Evolutionary conservation across 495 filamentous ascomycete species (phyloP), one percentile per base, ranked within the genome.

Genomic region (Neurospora sp.): DNA sequence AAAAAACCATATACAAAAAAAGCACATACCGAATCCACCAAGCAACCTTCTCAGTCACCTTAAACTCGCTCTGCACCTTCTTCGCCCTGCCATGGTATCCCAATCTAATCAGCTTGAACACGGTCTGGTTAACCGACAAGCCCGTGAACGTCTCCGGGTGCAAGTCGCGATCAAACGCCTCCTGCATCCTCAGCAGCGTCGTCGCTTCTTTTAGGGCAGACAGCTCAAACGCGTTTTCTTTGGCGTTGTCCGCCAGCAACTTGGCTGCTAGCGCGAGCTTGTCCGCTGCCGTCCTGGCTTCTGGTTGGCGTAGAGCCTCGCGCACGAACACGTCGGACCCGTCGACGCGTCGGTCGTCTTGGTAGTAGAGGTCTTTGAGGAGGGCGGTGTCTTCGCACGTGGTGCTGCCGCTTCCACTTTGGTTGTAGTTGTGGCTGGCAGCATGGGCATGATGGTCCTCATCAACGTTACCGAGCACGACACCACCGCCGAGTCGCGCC

Each of bases 341-440:
- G 73, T 99, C 96, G 31, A 93, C 83, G 0, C 94, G 91, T 8
- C 94, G 91, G 80, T 99, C 96, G 77, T 98, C 96, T 83, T 98
- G 96, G 77, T 99, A 98, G 82, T 95, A 99, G 35, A 99, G 86
- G 79, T 98, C 96, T 78, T 98, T 98, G 12, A 98, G 88, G 11
- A 99, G 80, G 22, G 96, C 91, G 4, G 85, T 86, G 76, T 98
- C 96, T 69, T 93, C 89, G 31, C 53, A 61, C 1, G 53, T 61
- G 12, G 53, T 61, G 48, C 22, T 35, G 12, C 53, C 53, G 53
- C 53, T 61, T 6, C 22, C 53, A 12, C 22, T 14, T 61, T 61
- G 53, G 12, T 35, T 61, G 53, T 61, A 61, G 2, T 4, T 53
- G 12, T 53, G 46, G 20, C 46, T 53, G 4, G 46, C 42, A 35